Evolutionary conservation across 805 yeast genomes (phyloP).

Genomic region (Danielia reshetovae): DNA sequence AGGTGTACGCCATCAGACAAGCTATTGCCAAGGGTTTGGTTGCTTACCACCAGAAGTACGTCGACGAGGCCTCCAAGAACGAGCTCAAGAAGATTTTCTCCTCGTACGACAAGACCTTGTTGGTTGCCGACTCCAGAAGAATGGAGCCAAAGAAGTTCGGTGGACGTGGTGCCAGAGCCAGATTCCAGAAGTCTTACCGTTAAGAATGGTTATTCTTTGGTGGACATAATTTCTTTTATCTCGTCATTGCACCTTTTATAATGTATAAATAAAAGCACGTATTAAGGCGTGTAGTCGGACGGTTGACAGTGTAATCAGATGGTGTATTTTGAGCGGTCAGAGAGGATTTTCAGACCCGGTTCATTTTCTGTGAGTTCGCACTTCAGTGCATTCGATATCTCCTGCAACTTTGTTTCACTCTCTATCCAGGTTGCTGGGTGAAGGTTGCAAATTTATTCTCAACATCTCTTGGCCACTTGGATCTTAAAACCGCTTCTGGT

Average conservation of each 20-base stretch:
- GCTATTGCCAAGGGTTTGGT: slow-evolving; percentile 99
- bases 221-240: slow-evolving; percentile 3
- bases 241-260: slow-evolving; percentile 16
- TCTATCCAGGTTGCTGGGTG: no score
- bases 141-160: slow-evolving; percentile 99
- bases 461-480: no score
- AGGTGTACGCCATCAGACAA: slow-evolving; percentile 99
- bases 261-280: slow-evolving; percentile 18
- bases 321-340: no score
- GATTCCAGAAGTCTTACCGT: slow-evolving; percentile 99
- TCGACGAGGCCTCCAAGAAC: slow-evolving; percentile 99
- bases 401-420: no score
- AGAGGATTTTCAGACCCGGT: no score
- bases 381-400: no score
- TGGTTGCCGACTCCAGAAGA: slow-evolving; percentile 99
- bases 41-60: slow-evolving; percentile 99
- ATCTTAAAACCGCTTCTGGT: no score
- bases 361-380: no score
- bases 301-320: no score
- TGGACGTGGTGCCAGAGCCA: slow-evolving; percentile 99
- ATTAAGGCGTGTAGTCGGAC: slow-evolving; percentile 1
- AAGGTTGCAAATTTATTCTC: no score
- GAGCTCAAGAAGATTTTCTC: slow-evolving; percentile 98
- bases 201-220: slow-evolving; percentile 38
- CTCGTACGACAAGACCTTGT: slow-evolving; percentile 97